Evolutionary conservation across 768 basidiomycete genomes (phyloP).

Genomic region (Kwoniella dejecticola): DNA sequence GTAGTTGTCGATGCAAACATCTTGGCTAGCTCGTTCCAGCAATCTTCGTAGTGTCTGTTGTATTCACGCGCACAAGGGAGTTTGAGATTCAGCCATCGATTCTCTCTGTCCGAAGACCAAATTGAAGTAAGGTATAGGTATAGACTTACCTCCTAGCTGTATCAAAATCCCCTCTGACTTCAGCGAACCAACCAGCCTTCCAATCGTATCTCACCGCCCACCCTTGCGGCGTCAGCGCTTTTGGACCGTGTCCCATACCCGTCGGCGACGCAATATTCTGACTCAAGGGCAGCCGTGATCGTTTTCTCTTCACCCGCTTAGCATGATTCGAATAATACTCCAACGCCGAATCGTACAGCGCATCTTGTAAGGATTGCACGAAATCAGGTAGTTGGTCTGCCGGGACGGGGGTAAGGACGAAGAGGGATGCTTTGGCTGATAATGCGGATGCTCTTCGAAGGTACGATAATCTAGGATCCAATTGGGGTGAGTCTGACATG

Average conservation of each 20-base stretch:
- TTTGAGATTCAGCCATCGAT: no score
- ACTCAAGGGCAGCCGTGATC: constrained; percentile 64
- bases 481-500: constrained; percentile 71
- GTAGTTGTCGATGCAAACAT: constrained; percentile 89
- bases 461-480: constrained; percentile 80
- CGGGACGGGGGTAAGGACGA: constrained; percentile 90
- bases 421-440: constrained; percentile 87
- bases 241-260: constrained; percentile 34
- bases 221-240: constrained; percentile 76
- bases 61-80: not conserved
- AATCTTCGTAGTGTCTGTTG: constrained; percentile 87
- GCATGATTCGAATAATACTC: constrained; percentile 94
- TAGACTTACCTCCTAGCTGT: constrained; percentile 79
- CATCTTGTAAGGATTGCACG: constrained; percentile 72
- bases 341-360: constrained; percentile 80
- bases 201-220: constrained; percentile 98
- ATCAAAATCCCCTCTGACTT: constrained; percentile 89
- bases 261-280: constrained; percentile 57
- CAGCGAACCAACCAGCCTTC: constrained; percentile 95
- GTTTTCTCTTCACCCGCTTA: constrained; percentile 86
- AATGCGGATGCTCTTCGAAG: constrained; percentile 85
- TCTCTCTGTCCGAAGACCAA: not conserved
- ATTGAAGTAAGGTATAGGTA: not conserved
- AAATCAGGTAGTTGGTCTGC: constrained; percentile 85
- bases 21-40: constrained; percentile 75